Conservation (phyloP, 257 asterid species). For the Linaria vulgaris region DNA sequence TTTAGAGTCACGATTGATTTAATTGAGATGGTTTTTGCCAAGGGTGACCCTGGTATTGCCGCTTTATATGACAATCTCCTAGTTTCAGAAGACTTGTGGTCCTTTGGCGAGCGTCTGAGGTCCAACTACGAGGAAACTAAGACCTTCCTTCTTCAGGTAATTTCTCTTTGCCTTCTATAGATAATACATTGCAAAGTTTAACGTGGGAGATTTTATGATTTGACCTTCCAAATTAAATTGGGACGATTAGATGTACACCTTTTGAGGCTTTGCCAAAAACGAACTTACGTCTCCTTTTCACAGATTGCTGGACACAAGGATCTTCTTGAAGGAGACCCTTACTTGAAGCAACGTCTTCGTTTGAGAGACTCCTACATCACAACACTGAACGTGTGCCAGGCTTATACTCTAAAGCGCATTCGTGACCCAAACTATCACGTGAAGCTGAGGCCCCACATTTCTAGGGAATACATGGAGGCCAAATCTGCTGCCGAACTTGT, state of each 20-base stretch:
- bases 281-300: background rate
- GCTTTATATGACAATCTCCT: conserved; percentile 57
- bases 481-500: conserved; percentile 57
- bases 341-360: conserved; percentile 54
- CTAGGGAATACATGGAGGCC: conserved; percentile 44
- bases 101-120: conserved; percentile 50
- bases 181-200: background rate
- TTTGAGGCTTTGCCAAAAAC: background rate
- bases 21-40: conserved; percentile 67
- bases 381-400: conserved; percentile 58
- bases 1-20: conserved; percentile 64
- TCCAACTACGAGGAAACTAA: conserved; percentile 59
- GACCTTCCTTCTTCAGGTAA: conserved; percentile 53
- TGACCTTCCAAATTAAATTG: background rate
- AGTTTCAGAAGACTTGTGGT: conserved; percentile 48
- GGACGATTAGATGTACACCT: background rate
- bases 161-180: background rate
- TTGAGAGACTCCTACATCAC: conserved; percentile 63
- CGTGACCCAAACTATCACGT: conserved; percentile 61
- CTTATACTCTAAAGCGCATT: conserved; percentile 54
- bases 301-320: conserved; percentile 69
- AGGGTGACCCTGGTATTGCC: conserved; percentile 67
- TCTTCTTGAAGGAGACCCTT: conserved; percentile 58
- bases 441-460: conserved; percentile 52
- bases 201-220: background rate